Conservation (phyloP, 2,329 filamentous ascomycete genomes). For the Pseudogymnoascus verrucosus region DNA sequence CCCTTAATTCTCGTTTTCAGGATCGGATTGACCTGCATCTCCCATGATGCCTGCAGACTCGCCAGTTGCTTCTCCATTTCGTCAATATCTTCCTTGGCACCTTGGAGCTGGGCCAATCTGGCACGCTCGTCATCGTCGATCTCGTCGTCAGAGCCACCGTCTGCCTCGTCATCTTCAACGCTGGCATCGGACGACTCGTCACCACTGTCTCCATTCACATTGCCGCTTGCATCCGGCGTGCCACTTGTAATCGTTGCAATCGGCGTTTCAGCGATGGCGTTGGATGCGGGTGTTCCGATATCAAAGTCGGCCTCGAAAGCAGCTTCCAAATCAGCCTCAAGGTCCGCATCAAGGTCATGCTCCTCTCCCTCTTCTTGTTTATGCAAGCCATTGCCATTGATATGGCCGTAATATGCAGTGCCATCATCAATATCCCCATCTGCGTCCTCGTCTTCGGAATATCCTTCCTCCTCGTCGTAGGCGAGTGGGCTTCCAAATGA, state of each 20-base stretch:
- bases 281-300: conserved; percentile 28
- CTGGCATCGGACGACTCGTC: conserved; percentile 38
- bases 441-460: conserved; percentile 29
- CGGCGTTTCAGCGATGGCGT: conserved; percentile 20
- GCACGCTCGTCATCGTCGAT: conserved; percentile 45
- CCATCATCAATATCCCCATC: conserved; percentile 32
- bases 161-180: conserved; percentile 34
- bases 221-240: conserved; percentile 14
- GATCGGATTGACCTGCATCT: conserved; percentile 38
- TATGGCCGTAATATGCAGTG: conserved; percentile 26
- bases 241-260: conserved; percentile 21
- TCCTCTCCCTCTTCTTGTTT: conserved; percentile 25
- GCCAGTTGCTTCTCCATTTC: conserved; percentile 45
- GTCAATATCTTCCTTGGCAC: conserved; percentile 44
- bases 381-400: conserved; percentile 15
- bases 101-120: conserved; percentile 37
- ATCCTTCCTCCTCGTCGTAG: conserved; percentile 29
- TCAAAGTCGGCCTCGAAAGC: conserved; percentile 29
- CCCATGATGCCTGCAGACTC: conserved; percentile 33
- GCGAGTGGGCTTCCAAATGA: conserved; percentile 24
- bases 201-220: conserved; percentile 26
- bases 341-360: conserved; percentile 8
- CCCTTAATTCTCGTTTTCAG: conserved; percentile 40
- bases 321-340: conserved; percentile 29
- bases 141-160: conserved; percentile 33